A percentile compares a stretch with the other conserved stretches of the same genome.
These are phyloP conservation scores for Postia placenta DNA, from an alignment of 768 basidiomycete genomes.

Conservation along the genomic window DNA sequence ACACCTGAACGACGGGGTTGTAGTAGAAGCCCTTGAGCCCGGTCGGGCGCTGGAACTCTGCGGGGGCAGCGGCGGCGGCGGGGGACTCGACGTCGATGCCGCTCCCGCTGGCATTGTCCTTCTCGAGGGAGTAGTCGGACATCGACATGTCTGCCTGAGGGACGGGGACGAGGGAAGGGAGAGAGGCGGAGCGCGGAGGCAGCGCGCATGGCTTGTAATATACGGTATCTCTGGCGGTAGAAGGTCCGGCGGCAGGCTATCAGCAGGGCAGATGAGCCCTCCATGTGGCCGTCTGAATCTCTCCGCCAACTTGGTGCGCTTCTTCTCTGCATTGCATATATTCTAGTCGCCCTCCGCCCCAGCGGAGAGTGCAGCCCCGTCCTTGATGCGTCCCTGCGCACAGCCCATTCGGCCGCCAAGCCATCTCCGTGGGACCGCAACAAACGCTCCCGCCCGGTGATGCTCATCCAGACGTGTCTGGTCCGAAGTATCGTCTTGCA, in stretches of 20 bases:
- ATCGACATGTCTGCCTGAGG: neutral
- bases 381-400: too few relatives aligned
- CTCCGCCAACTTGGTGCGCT: neutral
- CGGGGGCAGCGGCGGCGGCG: constrained; percentile 5
- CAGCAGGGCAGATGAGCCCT: neutral
- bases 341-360: neutral
- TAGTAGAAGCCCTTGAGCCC: constrained; percentile 54
- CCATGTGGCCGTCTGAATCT: constrained; percentile 1
- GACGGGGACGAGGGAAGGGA: neutral
- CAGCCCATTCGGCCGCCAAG: too few relatives aligned
- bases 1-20: constrained; percentile 51
- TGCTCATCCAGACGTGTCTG: too few relatives aligned
- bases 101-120: constrained; percentile 7
- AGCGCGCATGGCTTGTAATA: neutral
- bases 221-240: neutral
- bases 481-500: too few relatives aligned
- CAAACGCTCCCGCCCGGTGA: too few relatives aligned
- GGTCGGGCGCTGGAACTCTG: constrained; percentile 39
- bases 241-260: neutral
- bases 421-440: too few relatives aligned
- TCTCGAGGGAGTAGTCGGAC: constrained; percentile 5
- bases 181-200: neutral
- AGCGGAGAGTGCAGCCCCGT: too few relatives aligned
- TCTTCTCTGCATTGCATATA: neutral
- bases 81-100: neutral